Percentiles rank a stretch among this genome's conserved stretches.
Conservation (phyloP, 1,284 basidiomycete species). For the Neonothopanus nambi region DNA sequence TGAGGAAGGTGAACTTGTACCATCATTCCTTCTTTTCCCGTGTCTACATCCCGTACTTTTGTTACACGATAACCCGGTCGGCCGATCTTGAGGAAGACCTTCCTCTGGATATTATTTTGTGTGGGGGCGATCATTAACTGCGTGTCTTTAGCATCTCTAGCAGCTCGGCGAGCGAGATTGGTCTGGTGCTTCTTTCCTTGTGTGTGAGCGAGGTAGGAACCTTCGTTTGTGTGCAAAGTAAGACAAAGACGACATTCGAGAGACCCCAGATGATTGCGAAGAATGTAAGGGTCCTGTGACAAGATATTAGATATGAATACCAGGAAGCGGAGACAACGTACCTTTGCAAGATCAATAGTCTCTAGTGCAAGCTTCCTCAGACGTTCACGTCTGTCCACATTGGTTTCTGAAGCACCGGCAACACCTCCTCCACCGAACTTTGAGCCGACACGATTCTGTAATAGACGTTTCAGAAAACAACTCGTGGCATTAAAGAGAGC, state of each 20-base stretch:
- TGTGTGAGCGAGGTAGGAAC: constrained; percentile 98
- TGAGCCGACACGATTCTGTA: constrained; percentile 89
- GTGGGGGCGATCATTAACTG: constrained; percentile 83
- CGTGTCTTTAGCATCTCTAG: constrained; percentile 91
- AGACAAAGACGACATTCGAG: constrained; percentile 98
- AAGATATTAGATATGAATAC: constrained; percentile 10
- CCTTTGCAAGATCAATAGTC: constrained; percentile 95
- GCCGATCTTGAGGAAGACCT: constrained; percentile 97
- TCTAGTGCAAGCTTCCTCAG: constrained; percentile 93
- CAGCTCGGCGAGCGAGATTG: constrained; percentile 94
- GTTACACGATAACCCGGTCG: constrained; percentile 93
- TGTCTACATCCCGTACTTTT: constrained; percentile 80
- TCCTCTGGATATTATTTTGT: constrained; percentile 77
- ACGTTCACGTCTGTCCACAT: constrained; percentile 94
- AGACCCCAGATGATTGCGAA: constrained; percentile 96
- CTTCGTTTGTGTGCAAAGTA: constrained; percentile 98
- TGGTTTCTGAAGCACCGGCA: constrained; percentile 89
- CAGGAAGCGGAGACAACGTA: constrained; percentile 30
- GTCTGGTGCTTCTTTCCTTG: constrained; percentile 99
- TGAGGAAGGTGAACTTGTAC: constrained; percentile 97
- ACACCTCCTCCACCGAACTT: constrained; percentile 97
- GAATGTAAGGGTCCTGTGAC: constrained; percentile 92
- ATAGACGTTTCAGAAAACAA: background rate
- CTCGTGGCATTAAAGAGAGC: background rate
- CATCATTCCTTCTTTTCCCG: constrained; percentile 89